A percentile compares a stretch with the other conserved stretches of the same genome.
These are phyloP conservation scores for Botrytis tulipae DNA, from an alignment of 2,329 filamentous ascomycete species.

Conservation along the genomic window DNA sequence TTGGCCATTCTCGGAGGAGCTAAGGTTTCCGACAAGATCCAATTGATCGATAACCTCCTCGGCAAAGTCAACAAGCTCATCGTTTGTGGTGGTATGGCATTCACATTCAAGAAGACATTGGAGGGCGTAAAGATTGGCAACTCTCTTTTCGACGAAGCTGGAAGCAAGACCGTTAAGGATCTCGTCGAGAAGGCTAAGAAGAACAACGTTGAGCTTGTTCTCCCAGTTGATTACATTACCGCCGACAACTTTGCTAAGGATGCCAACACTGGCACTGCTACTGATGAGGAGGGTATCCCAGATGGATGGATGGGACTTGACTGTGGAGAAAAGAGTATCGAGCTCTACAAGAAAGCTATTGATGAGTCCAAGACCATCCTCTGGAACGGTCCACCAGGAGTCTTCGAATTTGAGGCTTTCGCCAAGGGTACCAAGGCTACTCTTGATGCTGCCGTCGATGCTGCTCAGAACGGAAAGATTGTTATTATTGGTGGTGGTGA, in stretches of 20 bases:
- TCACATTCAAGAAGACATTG: slow-evolving; percentile 99
- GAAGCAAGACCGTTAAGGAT: slow-evolving; percentile 83
- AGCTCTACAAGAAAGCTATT: slow-evolving; percentile 87
- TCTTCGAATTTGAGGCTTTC: slow-evolving; percentile 97
- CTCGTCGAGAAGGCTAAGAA: slow-evolving; percentile 95
- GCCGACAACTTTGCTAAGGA: slow-evolving; percentile 92
- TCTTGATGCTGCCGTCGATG: slow-evolving; percentile 82
- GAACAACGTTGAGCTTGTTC: slow-evolving; percentile 91
- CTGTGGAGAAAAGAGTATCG: slow-evolving; percentile 83
- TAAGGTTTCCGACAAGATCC: slow-evolving; percentile 99
- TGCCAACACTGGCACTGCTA: slow-evolving; percentile 76
- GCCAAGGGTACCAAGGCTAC: slow-evolving; percentile 89
- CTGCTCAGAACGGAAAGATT: slow-evolving; percentile 80
- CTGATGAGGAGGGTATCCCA: slow-evolving; percentile 84
- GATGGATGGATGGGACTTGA: slow-evolving; percentile 99
- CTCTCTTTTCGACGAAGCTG: slow-evolving; percentile 90
- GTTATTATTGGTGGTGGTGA: slow-evolving; percentile 99
- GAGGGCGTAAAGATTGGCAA: slow-evolving; percentile 85
- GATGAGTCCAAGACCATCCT: slow-evolving; percentile 90
- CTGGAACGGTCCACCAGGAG: slow-evolving; percentile 96
- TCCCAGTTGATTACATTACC: slow-evolving; percentile 93
- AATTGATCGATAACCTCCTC: slow-evolving; percentile 97
- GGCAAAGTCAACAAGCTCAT: slow-evolving; percentile 97
- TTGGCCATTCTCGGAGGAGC: slow-evolving; percentile 96
- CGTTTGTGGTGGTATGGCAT: slow-evolving; percentile 97